A percentile compares a stretch with the other conserved stretches of the same genome.
Evolutionary conservation across 164 flowering plant species (phyloP).

Genomic region (Warburgia ugandensis): DNA sequence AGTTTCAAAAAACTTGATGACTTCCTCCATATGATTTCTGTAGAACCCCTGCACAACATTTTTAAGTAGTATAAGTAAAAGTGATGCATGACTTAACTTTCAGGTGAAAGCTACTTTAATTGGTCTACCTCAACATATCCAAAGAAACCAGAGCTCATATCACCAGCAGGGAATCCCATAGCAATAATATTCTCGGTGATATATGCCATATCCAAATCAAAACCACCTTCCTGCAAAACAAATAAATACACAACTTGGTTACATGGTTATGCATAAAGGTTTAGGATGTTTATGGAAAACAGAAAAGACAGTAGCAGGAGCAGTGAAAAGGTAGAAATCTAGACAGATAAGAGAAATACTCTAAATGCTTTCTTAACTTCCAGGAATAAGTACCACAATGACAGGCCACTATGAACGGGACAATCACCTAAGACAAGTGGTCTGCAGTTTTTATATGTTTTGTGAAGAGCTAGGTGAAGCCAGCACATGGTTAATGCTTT

Average conservation of each 20-base stretch:
- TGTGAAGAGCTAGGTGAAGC: not conserved
- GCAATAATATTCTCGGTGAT: constrained; percentile 97
- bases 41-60: constrained; percentile 73
- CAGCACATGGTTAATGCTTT: not conserved
- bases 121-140: constrained; percentile 84
- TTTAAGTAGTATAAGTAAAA: constrained; percentile 10
- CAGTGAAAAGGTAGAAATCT: no score
- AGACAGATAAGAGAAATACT: no score
- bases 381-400: no score
- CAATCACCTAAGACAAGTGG: not conserved
- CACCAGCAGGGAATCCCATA: constrained; percentile 99
- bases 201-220: constrained; percentile 98
- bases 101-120: constrained; percentile 1
- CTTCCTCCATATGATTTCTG: constrained; percentile 99
- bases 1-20: constrained; percentile 90
- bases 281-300: not conserved
- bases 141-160: constrained; percentile 96
- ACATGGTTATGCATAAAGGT: constrained; percentile 1
- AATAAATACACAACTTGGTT: constrained; percentile 6
- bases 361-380: no score
- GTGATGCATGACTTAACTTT: not conserved
- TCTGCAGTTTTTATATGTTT: not conserved
- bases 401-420: no score
- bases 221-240: constrained; percentile 80
- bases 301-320: no score